These are phyloP conservation scores for Alternaria brassicae DNA, from an alignment of 2,329 filamentous ascomycete species.

Conservation along the genomic window DNA sequence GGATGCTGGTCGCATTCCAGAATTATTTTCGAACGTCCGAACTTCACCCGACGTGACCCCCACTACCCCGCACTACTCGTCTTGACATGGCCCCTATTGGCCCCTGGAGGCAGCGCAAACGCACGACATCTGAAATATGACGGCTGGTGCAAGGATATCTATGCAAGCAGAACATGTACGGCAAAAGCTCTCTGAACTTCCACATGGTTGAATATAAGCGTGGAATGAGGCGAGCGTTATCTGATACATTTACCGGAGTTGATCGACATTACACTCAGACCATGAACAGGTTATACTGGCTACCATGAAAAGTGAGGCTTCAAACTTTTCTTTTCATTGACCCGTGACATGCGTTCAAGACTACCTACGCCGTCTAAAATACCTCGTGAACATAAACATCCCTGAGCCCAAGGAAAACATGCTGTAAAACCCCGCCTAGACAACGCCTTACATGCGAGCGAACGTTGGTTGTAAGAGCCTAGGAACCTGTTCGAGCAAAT, in stretches of 20 bases:
- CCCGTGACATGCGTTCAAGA: conserved; percentile 8
- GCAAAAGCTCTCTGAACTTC: neutral
- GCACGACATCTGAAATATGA: neutral
- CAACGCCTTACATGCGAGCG: conserved; percentile 30
- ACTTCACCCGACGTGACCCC: conserved; percentile 22
- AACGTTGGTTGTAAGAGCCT: conserved; percentile 14
- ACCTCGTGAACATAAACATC: conserved; percentile 9
- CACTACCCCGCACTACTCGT: conserved; percentile 26
- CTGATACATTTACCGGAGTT: neutral
- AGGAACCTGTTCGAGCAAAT: conserved; percentile 10
- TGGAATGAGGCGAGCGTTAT: neutral
- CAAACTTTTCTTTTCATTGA: conserved; percentile 20
- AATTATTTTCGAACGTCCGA: conserved; percentile 26
- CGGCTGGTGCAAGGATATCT: neutral
- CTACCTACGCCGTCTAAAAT: conserved; percentile 14
- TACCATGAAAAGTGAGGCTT: conserved; percentile 5
- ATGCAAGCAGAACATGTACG: neutral
- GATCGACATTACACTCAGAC: neutral
- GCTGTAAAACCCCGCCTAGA: conserved; percentile 24
- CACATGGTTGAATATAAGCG: neutral
- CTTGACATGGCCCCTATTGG: conserved; percentile 1
- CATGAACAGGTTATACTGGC: neutral
- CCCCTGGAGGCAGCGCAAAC: neutral
- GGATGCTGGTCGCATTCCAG: conserved; percentile 10
- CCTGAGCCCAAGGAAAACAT: conserved; percentile 16